Evolutionary conservation across 305 asterid species (phyloP).

Genomic region (Fraxinus nigra): DNA sequence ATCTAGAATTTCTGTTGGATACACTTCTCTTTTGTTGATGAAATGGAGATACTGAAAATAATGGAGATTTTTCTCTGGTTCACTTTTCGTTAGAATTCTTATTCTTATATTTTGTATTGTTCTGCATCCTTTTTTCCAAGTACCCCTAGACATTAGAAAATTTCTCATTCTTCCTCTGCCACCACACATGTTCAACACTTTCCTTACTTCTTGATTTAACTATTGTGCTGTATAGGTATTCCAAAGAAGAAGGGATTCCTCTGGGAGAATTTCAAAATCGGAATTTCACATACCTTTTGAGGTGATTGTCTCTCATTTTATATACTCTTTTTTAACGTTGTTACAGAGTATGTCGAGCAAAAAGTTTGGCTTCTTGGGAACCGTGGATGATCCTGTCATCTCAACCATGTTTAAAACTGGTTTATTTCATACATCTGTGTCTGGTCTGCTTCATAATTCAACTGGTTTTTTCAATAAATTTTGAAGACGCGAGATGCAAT

Average conservation of each 20-base stretch:
- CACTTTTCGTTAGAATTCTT: not conserved
- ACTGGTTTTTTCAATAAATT: not conserved
- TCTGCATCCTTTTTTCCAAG: not conserved
- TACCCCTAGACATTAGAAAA: not conserved
- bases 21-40: not conserved
- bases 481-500: not conserved
- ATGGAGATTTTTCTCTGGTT: not conserved
- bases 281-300: constrained; percentile 77
- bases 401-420: not conserved
- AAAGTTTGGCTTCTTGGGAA: constrained; percentile 1
- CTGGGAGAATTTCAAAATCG: constrained; percentile 48
- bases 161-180: constrained; percentile 1
- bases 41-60: not conserved
- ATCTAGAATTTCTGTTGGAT: not conserved
- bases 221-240: constrained; percentile 56
- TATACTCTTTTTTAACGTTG: not conserved
- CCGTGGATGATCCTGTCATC: not conserved
- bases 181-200: constrained; percentile 5
- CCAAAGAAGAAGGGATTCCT: constrained; percentile 86
- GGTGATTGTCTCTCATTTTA: constrained; percentile 41
- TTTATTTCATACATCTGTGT: not conserved
- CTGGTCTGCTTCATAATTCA: not conserved
- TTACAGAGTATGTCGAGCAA: not conserved
- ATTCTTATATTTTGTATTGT: not conserved
- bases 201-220: constrained; percentile 14